Conservation (phyloP, 2,329 filamentous ascomycete genomes). For the Juglanconis sp. region DNA sequence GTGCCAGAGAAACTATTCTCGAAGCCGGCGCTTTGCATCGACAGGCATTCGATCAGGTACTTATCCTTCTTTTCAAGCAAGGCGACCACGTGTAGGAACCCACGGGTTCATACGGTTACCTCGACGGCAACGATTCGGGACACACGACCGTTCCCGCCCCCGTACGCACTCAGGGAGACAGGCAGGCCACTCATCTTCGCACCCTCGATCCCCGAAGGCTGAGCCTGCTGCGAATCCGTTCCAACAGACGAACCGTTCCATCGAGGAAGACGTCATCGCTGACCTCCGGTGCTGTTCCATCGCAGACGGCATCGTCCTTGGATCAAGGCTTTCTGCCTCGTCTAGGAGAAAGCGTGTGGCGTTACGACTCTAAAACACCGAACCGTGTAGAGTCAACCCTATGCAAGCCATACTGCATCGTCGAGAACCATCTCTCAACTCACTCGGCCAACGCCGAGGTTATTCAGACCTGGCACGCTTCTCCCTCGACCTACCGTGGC, state of each 20-base stretch:
- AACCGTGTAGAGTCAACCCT: slow-evolving; percentile 32
- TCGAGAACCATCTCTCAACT: slow-evolving; percentile 41
- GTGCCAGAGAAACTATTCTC: background rate
- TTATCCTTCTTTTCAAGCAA: background rate
- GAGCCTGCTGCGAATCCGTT: background rate
- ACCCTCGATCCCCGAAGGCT: background rate
- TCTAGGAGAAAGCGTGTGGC: slow-evolving; percentile 25
- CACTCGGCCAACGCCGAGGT: slow-evolving; percentile 59
- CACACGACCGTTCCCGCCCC: background rate
- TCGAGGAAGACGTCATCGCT: background rate
- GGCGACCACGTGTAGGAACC: background rate
- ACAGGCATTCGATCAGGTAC: background rate
- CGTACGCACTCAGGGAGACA: background rate
- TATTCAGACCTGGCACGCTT: slow-evolving; percentile 53
- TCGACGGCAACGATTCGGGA: background rate
- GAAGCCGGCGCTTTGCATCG: slow-evolving; percentile 5
- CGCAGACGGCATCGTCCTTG: slow-evolving; percentile 5
- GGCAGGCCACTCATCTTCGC: background rate
- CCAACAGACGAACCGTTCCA: background rate
- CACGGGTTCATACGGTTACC: background rate
- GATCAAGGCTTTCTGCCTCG: slow-evolving; percentile 12
- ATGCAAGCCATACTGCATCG: slow-evolving; percentile 52
- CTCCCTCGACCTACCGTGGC: slow-evolving; percentile 54
- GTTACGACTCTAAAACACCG: slow-evolving; percentile 23
- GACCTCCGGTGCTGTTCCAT: slow-evolving; percentile 17